Base-by-base conservation (phyloP, 2,329 filamentous ascomycete species). In the Chrysoporthe austroafricana region DNA sequence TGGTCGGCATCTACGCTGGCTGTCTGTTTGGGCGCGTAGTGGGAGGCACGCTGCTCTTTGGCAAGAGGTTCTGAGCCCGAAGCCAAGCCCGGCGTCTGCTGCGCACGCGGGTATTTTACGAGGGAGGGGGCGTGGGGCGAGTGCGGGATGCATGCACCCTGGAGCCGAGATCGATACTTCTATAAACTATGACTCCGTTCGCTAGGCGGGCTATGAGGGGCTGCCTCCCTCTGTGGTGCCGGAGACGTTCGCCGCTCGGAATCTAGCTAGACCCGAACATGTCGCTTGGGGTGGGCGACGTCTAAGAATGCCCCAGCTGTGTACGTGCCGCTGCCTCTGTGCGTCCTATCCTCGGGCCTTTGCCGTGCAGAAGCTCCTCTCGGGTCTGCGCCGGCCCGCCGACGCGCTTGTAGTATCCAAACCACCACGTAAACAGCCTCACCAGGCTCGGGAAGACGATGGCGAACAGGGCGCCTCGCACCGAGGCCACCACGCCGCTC, bases 1-100 rank as follows among this genome's bases (percentile, higher is more conserved):
- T 98, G 4, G 89, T 87, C 1, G 96, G 96, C 2, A 84, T 91
- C 21, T 98, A 97, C 78, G 79, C 88, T 6, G 96, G 96, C 1
- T 94, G 92, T 78, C 83, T 88, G 1, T 72, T 92, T 14, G 94
- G 94, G 1, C 90, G 91, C 76, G 74, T 88, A 66, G 71, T 88
- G 21, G 89, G 90, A 0, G 86, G 85, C 2, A 81, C 79, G 1
- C 62, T 86, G 67, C 78, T 81, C 7, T 84, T 81, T 72, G 84
- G 83, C 46, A 83, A 77, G 77, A 79, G 77, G 69, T 79, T 85
- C 34, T 76, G 66, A 71, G 58, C 9, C 11, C 18, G 8, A n/a
- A 11, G 48, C 34, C 26, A 26, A 2, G 26, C n/a, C 32, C 36
- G 36, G 36, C 36, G 36, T 39, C 36, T 39, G 36, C 36, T 39